Base-by-base conservation (phyloP, 306 rosid species). In the Pyrus bretschneideri region DNA sequence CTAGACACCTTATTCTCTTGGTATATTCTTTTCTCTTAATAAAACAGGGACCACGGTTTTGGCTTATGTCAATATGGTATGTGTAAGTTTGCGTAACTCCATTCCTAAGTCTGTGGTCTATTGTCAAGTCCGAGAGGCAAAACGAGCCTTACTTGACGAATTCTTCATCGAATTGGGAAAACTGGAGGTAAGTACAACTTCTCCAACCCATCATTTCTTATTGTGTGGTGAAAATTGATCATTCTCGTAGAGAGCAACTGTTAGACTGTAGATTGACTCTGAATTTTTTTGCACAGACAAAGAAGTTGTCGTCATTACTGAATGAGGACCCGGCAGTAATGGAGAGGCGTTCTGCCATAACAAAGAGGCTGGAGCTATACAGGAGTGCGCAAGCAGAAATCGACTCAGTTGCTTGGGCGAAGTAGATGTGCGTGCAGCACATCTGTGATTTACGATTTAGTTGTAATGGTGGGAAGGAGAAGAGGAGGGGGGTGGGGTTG, bases 71-170 rank as follows among this genome's bases (percentile, higher is more conserved):
- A 87, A 87, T 72, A 89, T 87, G 96, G 98, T 93, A 4, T 91
- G 96, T 49, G 89, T 93, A 33, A 86, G 67, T 77, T 77, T 93
- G 76, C 87, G 96, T 7, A 91, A 93, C 86, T 91, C 91, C 25
- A 91, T 93, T 79, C 98, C 97, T 0, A 93, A 93, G 79, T 93
- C 97, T 57, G 66, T 89, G 25, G 98, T 93, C 68, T 86, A 91
- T 70, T 91, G 97, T 75, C 98, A 93, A 88, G 97, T 93, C 80
- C 88, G 93, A 4, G 98, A 93, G 83, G 98, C 97, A 31, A 93
- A 93, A 84, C 81, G 97, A 72, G 81, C 90, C 87, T 85, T 93
- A 8, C 97, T 91, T 15, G 97, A 90, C 73, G 93, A 86, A 81
- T 93, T 93, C 76, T 93, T 87, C 86, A 80, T 90, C 0, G 98